Conservation (phyloP, 2,329 filamentous ascomycete genomes). For the Ceratocystis papillata region DNA sequence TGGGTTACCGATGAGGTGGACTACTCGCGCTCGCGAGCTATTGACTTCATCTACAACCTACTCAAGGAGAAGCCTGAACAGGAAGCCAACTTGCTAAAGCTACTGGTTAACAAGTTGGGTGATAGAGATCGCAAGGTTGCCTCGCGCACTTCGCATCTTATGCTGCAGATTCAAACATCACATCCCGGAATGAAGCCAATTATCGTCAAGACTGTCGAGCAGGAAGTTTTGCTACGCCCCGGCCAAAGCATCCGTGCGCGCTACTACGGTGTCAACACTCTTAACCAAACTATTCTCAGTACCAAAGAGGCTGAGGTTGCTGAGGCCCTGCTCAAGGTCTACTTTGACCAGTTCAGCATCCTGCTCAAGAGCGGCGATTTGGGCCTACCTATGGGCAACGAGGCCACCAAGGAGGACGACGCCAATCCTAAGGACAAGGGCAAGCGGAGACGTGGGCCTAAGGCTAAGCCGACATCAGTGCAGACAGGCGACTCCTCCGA, state of each 20-base stretch:
- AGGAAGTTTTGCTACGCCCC: conserved; percentile 75
- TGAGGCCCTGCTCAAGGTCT: conserved; percentile 72
- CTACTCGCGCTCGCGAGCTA: conserved; percentile 74
- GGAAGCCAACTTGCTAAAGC: conserved; percentile 80
- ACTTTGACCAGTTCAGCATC: conserved; percentile 79
- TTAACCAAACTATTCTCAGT: conserved; percentile 93
- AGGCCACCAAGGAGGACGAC: conserved; percentile 30
- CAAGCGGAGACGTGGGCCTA: conserved; percentile 28
- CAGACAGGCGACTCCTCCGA: conserved; percentile 37
- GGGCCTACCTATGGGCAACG: conserved; percentile 33
- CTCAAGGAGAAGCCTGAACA: conserved; percentile 95
- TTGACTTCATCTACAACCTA: conserved; percentile 85
- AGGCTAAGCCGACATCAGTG: conserved; percentile 5
- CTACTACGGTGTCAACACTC: conserved; percentile 91
- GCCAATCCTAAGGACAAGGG: conserved; percentile 26
- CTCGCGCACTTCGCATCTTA: conserved; percentile 80
- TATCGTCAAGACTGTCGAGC: conserved; percentile 74
- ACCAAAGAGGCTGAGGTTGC: conserved; percentile 71
- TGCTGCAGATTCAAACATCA: conserved; percentile 79
- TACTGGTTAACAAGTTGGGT: conserved; percentile 93
- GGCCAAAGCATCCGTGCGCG: conserved; percentile 80
- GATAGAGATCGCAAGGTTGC: conserved; percentile 93
- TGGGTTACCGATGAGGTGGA: conserved; percentile 96
- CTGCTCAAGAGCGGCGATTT: conserved; percentile 56
- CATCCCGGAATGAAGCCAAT: conserved; percentile 92